Percentiles rank a stretch among this genome's conserved stretches.
phyloP scores from a whole-genome alignment of 2,329 filamentous ascomycete species.

The Beauveria rudraprayagi region DNA sequence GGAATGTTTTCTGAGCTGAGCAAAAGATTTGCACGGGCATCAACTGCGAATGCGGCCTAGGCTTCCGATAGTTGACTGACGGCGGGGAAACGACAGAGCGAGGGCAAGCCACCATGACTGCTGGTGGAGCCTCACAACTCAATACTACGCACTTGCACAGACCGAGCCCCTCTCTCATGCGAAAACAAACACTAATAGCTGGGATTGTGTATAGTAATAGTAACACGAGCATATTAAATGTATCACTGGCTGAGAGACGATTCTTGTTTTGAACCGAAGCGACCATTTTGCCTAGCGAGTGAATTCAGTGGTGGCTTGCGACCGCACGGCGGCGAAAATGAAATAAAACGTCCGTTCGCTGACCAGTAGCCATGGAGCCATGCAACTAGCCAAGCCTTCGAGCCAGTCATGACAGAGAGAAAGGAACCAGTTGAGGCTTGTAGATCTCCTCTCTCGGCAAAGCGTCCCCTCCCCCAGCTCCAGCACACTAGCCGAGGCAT shows the following conservation, averaged over 20 bases:
- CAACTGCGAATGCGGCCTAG: background rate
- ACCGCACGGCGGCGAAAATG: background rate
- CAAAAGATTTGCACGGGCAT: background rate
- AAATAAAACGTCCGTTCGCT: slow-evolving; percentile 1
- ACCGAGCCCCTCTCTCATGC: background rate
- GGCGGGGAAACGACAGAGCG: background rate
- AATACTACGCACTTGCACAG: background rate
- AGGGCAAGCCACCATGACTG: background rate
- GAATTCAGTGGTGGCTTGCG: background rate
- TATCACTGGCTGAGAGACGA: background rate
- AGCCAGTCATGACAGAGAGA: background rate
- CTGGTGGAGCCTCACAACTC: background rate
- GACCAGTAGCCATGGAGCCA: background rate
- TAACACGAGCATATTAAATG: background rate
- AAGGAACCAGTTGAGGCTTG: background rate
- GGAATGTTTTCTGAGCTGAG: background rate
- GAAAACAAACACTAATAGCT: background rate
- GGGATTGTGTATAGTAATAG: background rate
- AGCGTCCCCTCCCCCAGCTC: slow-evolving; percentile 1
- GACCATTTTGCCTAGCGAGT: background rate
- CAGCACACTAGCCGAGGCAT: slow-evolving; percentile 9
- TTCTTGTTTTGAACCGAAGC: background rate
- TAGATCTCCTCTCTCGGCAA: slow-evolving; percentile 5
- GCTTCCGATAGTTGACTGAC: background rate
- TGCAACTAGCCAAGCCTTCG: background rate